phyloP scores from a whole-genome alignment of 306 rosid genomes.

The Bauhinia variegata region DNA sequence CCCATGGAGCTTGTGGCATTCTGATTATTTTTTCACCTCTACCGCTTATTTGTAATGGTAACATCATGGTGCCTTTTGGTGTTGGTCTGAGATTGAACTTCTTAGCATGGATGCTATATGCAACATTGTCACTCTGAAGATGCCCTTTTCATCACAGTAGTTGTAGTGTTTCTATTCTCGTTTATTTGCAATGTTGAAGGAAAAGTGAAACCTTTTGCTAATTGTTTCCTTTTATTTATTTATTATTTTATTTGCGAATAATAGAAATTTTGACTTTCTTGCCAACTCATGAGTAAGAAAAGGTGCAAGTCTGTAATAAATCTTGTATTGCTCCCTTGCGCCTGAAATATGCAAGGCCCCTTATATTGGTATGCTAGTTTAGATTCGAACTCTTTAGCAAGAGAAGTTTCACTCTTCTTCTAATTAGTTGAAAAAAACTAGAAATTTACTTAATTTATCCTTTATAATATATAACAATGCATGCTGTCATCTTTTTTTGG shows the following conservation, averaged over 20 bases:
- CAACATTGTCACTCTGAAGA: constrained; percentile 21
- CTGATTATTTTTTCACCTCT: constrained; percentile 20
- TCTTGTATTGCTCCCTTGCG: no score
- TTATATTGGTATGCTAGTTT: background rate
- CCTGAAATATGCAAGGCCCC: background rate
- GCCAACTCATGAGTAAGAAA: constrained; percentile 1
- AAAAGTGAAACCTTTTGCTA: background rate
- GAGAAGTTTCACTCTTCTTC: background rate
- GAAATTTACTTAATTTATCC: background rate
- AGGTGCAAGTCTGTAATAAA: background rate
- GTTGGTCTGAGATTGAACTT: constrained; percentile 19
- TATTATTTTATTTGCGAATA: background rate
- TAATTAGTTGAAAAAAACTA: background rate
- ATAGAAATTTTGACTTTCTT: constrained; percentile 24
- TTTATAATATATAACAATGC: background rate
- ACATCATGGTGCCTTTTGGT: constrained; percentile 2
- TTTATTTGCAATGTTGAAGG: constrained; percentile 4
- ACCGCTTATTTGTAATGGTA: constrained; percentile 1
- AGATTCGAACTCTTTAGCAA: background rate
- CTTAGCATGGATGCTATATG: constrained; percentile 16
- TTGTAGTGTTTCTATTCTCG: background rate
- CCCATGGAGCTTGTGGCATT: constrained; percentile 1
- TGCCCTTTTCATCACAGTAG: constrained; percentile 20
- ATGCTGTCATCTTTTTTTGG: background rate
- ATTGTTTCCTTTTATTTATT: background rate